Evolutionary conservation across 257 asterid genomes (phyloP).

Genomic region (Vinca minor): DNA sequence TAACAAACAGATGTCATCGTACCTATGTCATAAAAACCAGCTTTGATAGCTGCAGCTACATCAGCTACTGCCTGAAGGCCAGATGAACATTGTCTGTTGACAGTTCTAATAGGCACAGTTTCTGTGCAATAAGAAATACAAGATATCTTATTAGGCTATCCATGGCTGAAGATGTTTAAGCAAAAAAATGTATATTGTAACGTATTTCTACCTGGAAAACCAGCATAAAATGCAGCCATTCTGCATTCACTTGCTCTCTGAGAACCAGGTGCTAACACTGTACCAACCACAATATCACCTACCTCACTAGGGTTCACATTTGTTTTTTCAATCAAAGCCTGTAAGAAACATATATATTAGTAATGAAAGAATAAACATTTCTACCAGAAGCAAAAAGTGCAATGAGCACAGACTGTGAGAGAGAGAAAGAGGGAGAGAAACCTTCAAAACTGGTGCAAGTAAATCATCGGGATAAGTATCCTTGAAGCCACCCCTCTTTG

Average conservation of each 20-base stretch:
- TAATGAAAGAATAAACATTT: background rate
- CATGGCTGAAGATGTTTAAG: background rate
- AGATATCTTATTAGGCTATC: slow-evolving; percentile 7
- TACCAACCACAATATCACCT: slow-evolving; percentile 95
- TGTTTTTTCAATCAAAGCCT: slow-evolving; percentile 80
- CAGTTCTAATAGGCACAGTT: slow-evolving; percentile 95
- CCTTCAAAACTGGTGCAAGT: slow-evolving; percentile 89
- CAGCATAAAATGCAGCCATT: slow-evolving; percentile 99
- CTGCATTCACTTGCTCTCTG: slow-evolving; percentile 98
- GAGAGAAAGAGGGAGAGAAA: slow-evolving; percentile 17
- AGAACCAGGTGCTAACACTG: slow-evolving; percentile 94
- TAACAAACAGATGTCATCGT: slow-evolving; percentile 2
- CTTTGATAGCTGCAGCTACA: slow-evolving; percentile 97
- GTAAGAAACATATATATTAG: background rate
- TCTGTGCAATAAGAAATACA: slow-evolving; percentile 33
- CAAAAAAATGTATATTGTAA: background rate
- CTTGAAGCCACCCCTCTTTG: slow-evolving; percentile 95
- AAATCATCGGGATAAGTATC: slow-evolving; percentile 94
- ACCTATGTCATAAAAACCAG: slow-evolving; percentile 99
- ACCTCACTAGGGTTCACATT: slow-evolving; percentile 80
- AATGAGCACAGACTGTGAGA: slow-evolving; percentile 5
- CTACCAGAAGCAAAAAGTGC: slow-evolving; percentile 4
- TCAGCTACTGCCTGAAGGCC: slow-evolving; percentile 99
- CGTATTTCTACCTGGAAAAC: slow-evolving; percentile 72
- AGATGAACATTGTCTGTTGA: slow-evolving; percentile 97